A percentile compares a stretch with the other conserved stretches of the same genome.
Evolutionary conservation across 139 green algal species (phyloP).

Genomic region (Picochlorum sp.): DNA sequence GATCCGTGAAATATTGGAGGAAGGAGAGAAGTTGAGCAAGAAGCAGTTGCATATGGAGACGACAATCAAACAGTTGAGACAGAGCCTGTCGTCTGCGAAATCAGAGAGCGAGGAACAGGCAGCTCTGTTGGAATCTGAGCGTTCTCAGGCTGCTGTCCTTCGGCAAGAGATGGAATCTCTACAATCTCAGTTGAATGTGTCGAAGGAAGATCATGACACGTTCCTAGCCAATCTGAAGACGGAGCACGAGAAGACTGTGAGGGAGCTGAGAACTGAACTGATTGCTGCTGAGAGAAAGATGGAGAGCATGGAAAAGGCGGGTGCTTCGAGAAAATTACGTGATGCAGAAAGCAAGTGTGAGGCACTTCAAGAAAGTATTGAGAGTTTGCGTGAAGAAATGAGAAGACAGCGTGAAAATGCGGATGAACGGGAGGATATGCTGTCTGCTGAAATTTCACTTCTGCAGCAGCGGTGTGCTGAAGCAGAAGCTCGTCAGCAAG

Average conservation of each 20-base stretch:
- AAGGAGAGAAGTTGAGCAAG: constrained; percentile 68
- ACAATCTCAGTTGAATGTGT: constrained; percentile 42
- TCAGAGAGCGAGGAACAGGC: constrained; percentile 29
- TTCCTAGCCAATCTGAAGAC: constrained; percentile 48
- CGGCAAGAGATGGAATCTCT: constrained; percentile 16
- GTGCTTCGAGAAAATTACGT: constrained; percentile 32
- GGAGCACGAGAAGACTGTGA: constrained; percentile 47
- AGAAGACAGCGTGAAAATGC: constrained; percentile 30
- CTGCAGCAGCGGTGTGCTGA: constrained; percentile 59
- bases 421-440: constrained; percentile 36
- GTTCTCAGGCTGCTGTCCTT: background rate
- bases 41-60: constrained; percentile 70
- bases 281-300: constrained; percentile 51
- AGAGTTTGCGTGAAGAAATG: constrained; percentile 53
- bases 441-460: constrained; percentile 48
- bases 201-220: constrained; percentile 32
- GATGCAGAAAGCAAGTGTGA: constrained; percentile 53
- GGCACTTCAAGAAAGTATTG: constrained; percentile 46
- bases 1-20: constrained; percentile 68
- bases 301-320: constrained; percentile 39
- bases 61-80: constrained; percentile 64
- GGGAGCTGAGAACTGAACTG: constrained; percentile 30
- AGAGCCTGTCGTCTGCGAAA: constrained; percentile 38
- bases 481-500: constrained; percentile 81
- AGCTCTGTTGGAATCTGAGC: constrained; percentile 10